Conservation (phyloP, 2,329 filamentous ascomycete species). For the Aspergillus fijiensis region DNA sequence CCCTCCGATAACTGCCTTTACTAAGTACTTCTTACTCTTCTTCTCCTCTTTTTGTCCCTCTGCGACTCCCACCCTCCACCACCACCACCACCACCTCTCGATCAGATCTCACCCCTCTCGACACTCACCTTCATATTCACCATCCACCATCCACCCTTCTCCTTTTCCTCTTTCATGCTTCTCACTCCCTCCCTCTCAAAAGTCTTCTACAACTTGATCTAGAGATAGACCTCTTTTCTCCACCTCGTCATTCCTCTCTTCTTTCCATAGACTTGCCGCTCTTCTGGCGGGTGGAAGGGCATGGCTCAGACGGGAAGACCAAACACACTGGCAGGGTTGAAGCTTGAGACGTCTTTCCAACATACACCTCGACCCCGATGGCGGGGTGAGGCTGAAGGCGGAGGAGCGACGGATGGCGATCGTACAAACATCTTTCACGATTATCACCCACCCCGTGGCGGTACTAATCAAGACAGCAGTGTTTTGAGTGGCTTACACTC, state of each 20-base stretch:
- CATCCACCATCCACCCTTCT: not conserved
- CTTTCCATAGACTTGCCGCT: conserved; percentile 14
- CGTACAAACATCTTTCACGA: conserved; percentile 37
- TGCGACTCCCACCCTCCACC: not conserved
- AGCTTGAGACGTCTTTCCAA: conserved; percentile 41
- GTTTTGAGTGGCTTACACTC: conserved; percentile 42
- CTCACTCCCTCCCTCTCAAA: not conserved
- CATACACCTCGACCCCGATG: conserved; percentile 27
- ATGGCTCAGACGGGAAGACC: conserved; percentile 41
- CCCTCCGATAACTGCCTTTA: conserved; percentile 6
- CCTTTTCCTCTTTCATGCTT: conserved; percentile 6
- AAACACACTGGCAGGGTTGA: conserved; percentile 35
- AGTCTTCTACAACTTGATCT: not conserved
- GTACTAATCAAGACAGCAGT: conserved; percentile 43
- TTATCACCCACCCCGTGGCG: conserved; percentile 33
- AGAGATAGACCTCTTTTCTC: not conserved
- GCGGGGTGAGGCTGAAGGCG: conserved; percentile 26
- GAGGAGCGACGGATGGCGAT: conserved; percentile 30
- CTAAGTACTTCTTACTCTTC: conserved; percentile 1
- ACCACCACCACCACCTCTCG: not conserved
- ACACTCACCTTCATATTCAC: too few species aligned
- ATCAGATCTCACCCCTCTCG: not conserved
- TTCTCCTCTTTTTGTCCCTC: conserved; percentile 1
- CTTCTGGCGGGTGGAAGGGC: conserved; percentile 25
- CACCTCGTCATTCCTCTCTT: not conserved